Evolutionary conservation across 2,329 filamentous ascomycete genomes (phyloP).

Genomic region (Diplodia corticola): DNA sequence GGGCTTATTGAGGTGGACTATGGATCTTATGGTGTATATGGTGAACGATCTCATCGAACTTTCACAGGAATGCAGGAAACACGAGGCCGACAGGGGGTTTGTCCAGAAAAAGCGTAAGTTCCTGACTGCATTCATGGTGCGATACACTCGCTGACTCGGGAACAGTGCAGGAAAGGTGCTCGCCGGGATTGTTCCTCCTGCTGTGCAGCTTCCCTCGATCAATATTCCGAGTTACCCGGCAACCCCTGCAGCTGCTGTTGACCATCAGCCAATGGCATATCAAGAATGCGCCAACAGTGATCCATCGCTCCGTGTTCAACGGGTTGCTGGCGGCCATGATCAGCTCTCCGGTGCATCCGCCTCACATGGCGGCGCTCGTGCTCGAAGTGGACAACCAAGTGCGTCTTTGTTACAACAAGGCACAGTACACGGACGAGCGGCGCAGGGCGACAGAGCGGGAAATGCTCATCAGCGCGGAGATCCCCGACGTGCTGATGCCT

Average conservation of each 20-base stretch:
- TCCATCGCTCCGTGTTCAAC: conserved; percentile 48
- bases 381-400: conserved; percentile 67
- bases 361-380: conserved; percentile 50
- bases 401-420: conserved; percentile 55
- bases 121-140: not conserved
- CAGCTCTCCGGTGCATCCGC: conserved; percentile 47
- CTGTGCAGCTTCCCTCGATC: conserved; percentile 60
- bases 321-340: conserved; percentile 38
- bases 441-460: conserved; percentile 54
- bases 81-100: conserved; percentile 25
- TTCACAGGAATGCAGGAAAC: conserved; percentile 36
- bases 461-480: conserved; percentile 53
- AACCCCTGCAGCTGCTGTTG: conserved; percentile 28
- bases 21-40: conserved; percentile 63
- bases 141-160: not conserved
- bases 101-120: conserved; percentile 12
- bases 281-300: conserved; percentile 47
- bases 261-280: conserved; percentile 29
- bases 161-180: conserved; percentile 25
- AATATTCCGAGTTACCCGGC: conserved; percentile 39
- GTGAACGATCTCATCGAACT: conserved; percentile 52
- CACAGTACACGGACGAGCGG: conserved; percentile 46
- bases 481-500: conserved; percentile 53
- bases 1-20: conserved; percentile 75
- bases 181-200: conserved; percentile 52